A percentile compares a stretch with the other conserved stretches of the same genome.
Conservation (phyloP, 345 rosid genomes). For the Viola odorata region DNA sequence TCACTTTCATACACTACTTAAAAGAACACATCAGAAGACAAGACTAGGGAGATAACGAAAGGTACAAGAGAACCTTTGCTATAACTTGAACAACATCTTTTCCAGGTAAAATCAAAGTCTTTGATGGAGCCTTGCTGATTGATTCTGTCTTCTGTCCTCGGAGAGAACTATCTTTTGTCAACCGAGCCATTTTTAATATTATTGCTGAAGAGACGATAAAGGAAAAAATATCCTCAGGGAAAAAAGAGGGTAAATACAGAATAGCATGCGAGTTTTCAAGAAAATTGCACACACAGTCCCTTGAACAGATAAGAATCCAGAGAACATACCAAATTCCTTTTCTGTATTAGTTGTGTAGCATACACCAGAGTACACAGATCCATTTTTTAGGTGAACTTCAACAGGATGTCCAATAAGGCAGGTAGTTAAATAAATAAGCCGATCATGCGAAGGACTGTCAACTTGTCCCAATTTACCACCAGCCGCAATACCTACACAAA, state of each 20-base stretch:
- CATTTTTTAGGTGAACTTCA: constrained; percentile 85
- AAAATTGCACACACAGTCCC: not conserved
- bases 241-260: constrained; percentile 10
- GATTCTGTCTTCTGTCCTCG: constrained; percentile 56
- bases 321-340: constrained; percentile 70
- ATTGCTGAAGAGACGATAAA: constrained; percentile 44
- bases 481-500: constrained; percentile 32
- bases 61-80: constrained; percentile 62
- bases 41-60: constrained; percentile 11
- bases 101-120: constrained; percentile 62
- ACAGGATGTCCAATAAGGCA: constrained; percentile 78
- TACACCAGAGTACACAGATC: constrained; percentile 77
- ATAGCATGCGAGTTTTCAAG: not conserved
- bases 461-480: constrained; percentile 43
- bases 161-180: constrained; percentile 55
- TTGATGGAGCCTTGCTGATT: constrained; percentile 61
- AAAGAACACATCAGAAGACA: constrained; percentile 6
- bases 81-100: constrained; percentile 86
- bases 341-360: constrained; percentile 72
- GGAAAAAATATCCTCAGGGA: not conserved
- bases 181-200: constrained; percentile 79
- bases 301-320: constrained; percentile 13
- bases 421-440: constrained; percentile 58
- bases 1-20: not conserved
- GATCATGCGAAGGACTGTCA: constrained; percentile 54